These are phyloP conservation scores for Citrus sp. DNA, from an alignment of 345 rosid species.

Conservation along the genomic window DNA sequence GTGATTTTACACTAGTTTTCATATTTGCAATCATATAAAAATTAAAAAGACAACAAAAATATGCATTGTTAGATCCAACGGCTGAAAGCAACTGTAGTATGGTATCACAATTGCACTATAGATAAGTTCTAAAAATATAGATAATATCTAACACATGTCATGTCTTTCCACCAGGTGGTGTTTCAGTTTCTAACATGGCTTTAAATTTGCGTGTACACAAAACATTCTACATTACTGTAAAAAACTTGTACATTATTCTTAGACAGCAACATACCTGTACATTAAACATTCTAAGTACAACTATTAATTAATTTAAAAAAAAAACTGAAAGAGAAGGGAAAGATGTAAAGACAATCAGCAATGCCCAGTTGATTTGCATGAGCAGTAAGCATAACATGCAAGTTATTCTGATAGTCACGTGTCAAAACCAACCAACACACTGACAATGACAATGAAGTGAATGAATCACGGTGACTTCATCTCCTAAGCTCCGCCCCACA, in stretches of 20 bases:
- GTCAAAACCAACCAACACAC: background rate
- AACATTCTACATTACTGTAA: background rate
- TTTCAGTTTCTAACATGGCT: background rate
- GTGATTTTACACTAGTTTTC: too few relatives aligned
- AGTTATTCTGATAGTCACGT: slow-evolving; percentile 12
- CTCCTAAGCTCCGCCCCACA: slow-evolving; percentile 15
- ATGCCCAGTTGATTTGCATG: background rate
- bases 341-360: background rate
- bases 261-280: background rate
- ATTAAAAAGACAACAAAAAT: too few relatives aligned
- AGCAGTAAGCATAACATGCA: background rate
- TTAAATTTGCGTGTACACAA: slow-evolving; percentile 3
- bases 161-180: background rate
- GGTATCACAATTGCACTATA: too few relatives aligned
- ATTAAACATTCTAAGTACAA: background rate
- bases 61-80: too few relatives aligned
- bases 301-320: too few relatives aligned
- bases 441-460: background rate
- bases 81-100: too few relatives aligned
- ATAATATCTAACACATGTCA: background rate
- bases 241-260: background rate
- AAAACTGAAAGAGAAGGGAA: background rate
- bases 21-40: too few relatives aligned
- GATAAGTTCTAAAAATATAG: too few relatives aligned
- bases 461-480: slow-evolving; percentile 27